Conservation (phyloP, 306 rosid genomes). For the Canavalia ensiformis region DNA sequence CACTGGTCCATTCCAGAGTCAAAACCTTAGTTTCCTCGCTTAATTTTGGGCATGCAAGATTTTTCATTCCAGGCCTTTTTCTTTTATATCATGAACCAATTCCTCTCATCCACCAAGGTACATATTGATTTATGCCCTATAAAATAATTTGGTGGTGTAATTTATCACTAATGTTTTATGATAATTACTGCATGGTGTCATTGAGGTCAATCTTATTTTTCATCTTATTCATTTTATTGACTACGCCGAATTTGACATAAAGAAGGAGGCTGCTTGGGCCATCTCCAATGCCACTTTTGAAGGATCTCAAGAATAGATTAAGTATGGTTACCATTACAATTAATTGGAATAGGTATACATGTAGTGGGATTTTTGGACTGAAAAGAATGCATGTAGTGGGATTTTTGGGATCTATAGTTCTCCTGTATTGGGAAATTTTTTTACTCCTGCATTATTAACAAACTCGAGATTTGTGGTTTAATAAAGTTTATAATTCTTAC, state of each 20-base stretch:
- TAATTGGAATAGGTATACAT: not conserved
- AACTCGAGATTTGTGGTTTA: not conserved
- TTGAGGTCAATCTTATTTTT: not conserved
- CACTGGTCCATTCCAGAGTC: not conserved
- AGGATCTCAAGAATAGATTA: not conserved
- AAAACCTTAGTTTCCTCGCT: conserved; percentile 9
- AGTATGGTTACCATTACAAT: not conserved
- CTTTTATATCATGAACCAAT: no score
- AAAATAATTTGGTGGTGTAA: no score
- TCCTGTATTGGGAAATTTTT: no score
- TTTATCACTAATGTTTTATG: no score
- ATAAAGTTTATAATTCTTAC: not conserved
- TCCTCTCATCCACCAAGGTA: no score
- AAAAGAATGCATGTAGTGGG: no score
- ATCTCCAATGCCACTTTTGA: not conserved
- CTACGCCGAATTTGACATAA: not conserved
- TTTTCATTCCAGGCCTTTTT: not conserved
- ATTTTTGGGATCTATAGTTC: no score
- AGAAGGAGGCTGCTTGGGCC: not conserved
- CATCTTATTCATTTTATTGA: not conserved
- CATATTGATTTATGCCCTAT: no score
- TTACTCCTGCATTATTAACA: no score
- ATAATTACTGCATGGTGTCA: not conserved
- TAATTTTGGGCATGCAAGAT: conserved; percentile 8
- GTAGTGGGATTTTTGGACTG: no score